Evolutionary conservation across 495 filamentous ascomycete genomes (phyloP), one percentile per base, ranked within the genome.

Genomic region (Parathielavia appendiculata): DNA sequence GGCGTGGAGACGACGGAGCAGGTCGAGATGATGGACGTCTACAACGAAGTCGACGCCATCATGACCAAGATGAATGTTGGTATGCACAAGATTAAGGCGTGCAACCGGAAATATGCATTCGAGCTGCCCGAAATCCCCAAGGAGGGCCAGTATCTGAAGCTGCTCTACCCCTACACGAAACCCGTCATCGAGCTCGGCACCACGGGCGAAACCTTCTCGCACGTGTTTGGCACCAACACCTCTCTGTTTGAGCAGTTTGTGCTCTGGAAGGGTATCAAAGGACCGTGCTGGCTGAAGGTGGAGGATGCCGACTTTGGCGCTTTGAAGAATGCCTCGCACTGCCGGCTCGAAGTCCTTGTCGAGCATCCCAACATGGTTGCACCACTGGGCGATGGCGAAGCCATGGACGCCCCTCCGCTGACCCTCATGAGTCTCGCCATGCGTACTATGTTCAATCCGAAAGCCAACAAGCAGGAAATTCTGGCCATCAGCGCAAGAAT

Each of bases 171-270:
- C 32, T 97, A 98, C 63, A 89, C 76, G 44, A 71, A 84, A 32
- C 72, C 95, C 26, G 78, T 85, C 9, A 83, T 87, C 63, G 85
- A 75, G 47, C 60, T 72, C 36, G 90, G 64, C 68, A 83, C 49
- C 5, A 82, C 76, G 57, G 93, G 95, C 19, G 86, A 95, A 68
- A 97, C 95, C 0, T 98, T 91, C 69, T 97, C 95, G 5, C 86
- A 89, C 51, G 90, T 95, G 43, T 98, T 98, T 60, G 95, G 93
- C 44, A 87, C 89, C 45, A 96, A 95, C 67, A 98, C 93, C 0
- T 84, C 90, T 3, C 77, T 97, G 1, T 98, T 98, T 62, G 93
- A 98, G 66, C 93, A 98, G 65, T 98, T 98, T 66, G 95, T 97
- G 14, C 80, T 98, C 13, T 97, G 91, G 89, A 96, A 95, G 72